phyloP scores from a whole-genome alignment of 2,329 filamentous ascomycete genomes.

The Gnomoniopsis sp. region DNA sequence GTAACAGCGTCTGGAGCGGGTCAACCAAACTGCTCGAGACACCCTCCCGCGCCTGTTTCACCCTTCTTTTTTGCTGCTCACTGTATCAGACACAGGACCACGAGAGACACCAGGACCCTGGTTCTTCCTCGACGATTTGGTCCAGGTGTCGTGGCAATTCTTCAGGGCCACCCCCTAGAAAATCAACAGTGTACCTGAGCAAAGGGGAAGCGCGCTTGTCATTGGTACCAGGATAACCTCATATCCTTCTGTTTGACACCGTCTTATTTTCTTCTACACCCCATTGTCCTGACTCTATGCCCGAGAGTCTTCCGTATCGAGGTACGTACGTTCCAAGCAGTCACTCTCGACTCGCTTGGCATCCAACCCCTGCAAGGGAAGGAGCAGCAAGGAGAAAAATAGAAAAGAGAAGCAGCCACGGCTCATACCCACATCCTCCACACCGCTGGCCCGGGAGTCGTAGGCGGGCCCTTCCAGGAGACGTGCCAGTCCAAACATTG shows the following conservation, averaged over 20 bases:
- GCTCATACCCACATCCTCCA: conserved; percentile 11
- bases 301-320: background rate
- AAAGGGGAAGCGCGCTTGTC: background rate
- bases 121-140: background rate
- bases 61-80: background rate
- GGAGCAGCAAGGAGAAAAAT: background rate
- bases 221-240: background rate
- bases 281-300: background rate
- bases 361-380: conserved; percentile 9
- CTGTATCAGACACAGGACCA: conserved; percentile 6
- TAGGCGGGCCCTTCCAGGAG: conserved; percentile 11
- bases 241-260: background rate
- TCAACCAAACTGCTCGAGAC: background rate
- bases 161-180: background rate
- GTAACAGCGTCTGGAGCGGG: background rate
- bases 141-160: background rate
- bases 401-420: conserved; percentile 4
- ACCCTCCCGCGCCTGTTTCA: conserved; percentile 2
- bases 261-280: background rate
- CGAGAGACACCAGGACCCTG: background rate
- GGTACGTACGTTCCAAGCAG: conserved; percentile 1
- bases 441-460: conserved; percentile 12
- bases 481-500: background rate
- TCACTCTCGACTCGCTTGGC: conserved; percentile 13
- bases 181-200: background rate